A percentile compares a stretch with the other conserved stretches of the same genome.
phyloP scores from a whole-genome alignment of 2,329 filamentous ascomycete genomes.

The Ceratocystis huliohia region DNA sequence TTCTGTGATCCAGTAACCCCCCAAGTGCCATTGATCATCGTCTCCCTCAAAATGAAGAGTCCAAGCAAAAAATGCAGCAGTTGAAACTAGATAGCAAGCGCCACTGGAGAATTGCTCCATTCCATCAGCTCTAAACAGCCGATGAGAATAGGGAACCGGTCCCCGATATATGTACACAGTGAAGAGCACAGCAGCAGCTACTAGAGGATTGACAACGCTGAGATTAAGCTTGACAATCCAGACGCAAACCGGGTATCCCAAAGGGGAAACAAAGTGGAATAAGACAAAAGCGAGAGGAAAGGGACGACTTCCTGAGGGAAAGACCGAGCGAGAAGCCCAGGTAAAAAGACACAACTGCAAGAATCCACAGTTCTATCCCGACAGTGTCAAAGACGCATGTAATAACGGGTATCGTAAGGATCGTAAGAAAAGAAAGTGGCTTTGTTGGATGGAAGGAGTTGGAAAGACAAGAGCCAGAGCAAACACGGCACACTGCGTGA shows the following conservation, averaged over 20 bases:
- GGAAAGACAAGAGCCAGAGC: not conserved
- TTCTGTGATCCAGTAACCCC: not conserved
- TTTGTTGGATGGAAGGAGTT: not conserved
- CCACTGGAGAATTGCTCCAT: not conserved
- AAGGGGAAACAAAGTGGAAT: not conserved
- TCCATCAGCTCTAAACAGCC: not conserved
- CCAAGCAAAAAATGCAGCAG: not conserved
- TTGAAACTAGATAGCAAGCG: not conserved
- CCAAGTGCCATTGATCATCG: not conserved
- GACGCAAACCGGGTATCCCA: not conserved
- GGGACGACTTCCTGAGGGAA: not conserved
- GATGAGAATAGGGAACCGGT: not conserved
- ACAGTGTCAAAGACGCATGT: constrained; percentile 13
- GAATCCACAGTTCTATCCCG: constrained; percentile 3
- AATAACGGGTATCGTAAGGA: constrained; percentile 21
- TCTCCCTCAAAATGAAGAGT: not conserved
- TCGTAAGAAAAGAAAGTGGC: constrained; percentile 20
- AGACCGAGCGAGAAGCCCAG: not conserved
- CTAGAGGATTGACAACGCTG: not conserved
- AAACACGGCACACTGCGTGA: not conserved
- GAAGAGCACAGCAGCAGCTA: not conserved
- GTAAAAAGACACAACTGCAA: constrained; percentile 5
- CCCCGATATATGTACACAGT: not conserved
- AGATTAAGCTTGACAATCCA: not conserved
- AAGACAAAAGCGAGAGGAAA: constrained; percentile 4